Base-by-base conservation (phyloP, 768 basidiomycete genomes). In the Termitomyces sp. region DNA sequence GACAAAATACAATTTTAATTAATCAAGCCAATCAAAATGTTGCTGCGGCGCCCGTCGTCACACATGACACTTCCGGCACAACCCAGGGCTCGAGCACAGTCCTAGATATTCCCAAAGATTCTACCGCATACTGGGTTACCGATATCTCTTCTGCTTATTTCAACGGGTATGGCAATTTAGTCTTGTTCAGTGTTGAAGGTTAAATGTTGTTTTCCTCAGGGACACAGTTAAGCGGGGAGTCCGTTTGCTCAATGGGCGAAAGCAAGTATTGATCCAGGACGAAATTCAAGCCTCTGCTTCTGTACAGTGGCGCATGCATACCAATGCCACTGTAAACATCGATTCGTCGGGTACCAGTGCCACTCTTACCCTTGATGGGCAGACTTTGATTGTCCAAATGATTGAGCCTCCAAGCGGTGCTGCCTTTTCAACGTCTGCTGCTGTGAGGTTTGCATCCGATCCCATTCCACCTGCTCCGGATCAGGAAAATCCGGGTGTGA, bases 231-330 rank as follows among this genome's bases (percentile, higher is more conserved):
- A 85, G 66, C 94, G 97, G 60, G 97, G 95, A 51, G 76, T 94
- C 54, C 90, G 94, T 48, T 67, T 86, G 58, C 66, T 98, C 62
- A 98, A 98, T 71, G 77, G 74, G 37, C 85, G 97, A 60, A 82
- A 80, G 60, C 97, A 98, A 72, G 86, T 98, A 15, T 83, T 99
- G 16, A 69, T 99, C 47, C 96, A 96, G 70, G 96, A 98, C 73
- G 97, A 99, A 67, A 86, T 98, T 66, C 79, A 72, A 18, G 75
- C 85, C 2, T 71, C 78, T 34, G 75, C 70, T 6, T 64, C 77
- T 22, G 70, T 97, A 47, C 82, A 87, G 75, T 97, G 96, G 96
- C 86, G 93, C 48, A 90, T 92, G 80, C 94, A 98, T 72, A 98
- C 96, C 56, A 98, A 98, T 72, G 95, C 96, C 12, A 92, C 93